Conservation (phyloP, 163 green algal genomes). For the Scenedesmus sp. region DNA sequence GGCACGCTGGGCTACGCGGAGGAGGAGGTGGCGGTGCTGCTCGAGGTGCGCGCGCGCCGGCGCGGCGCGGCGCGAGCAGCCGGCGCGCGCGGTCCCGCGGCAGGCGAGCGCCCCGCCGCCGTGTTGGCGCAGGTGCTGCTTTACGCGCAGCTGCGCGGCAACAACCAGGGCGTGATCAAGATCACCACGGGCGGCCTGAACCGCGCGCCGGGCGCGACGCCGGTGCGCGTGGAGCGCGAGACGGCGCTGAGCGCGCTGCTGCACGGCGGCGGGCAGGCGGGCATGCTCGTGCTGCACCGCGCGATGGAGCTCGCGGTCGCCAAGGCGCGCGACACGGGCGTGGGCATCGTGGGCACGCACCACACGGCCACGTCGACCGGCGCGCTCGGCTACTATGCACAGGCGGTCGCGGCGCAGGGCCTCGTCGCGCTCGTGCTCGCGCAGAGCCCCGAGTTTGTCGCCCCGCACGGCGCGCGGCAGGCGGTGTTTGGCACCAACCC, state of each 20-base stretch:
- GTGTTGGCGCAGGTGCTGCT: slow-evolving; percentile 73
- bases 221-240: slow-evolving; percentile 64
- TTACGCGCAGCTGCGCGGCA: slow-evolving; percentile 83
- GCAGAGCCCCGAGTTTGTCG: slow-evolving; percentile 86
- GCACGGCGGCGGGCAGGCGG: slow-evolving; percentile 70
- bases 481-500: slow-evolving; percentile 81
- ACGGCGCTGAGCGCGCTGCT: slow-evolving; percentile 69
- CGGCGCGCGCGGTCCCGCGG: not conserved
- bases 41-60: slow-evolving; percentile 47
- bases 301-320: slow-evolving; percentile 63
- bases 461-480: slow-evolving; percentile 69
- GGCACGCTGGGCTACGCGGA: slow-evolving; percentile 54
- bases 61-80: not conserved
- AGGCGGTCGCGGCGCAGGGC: slow-evolving; percentile 63
- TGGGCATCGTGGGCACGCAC: slow-evolving; percentile 82
- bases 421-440: slow-evolving; percentile 79
- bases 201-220: slow-evolving; percentile 33
- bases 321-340: slow-evolving; percentile 67
- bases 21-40: slow-evolving; percentile 55
- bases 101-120: not conserved
- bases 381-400: slow-evolving; percentile 64
- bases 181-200: slow-evolving; percentile 74
- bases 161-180: slow-evolving; percentile 88
- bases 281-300: slow-evolving; percentile 76
- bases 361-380: slow-evolving; percentile 77